Conservation (phyloP, 331 rosid species). For the Pyracantha coccinea region DNA sequence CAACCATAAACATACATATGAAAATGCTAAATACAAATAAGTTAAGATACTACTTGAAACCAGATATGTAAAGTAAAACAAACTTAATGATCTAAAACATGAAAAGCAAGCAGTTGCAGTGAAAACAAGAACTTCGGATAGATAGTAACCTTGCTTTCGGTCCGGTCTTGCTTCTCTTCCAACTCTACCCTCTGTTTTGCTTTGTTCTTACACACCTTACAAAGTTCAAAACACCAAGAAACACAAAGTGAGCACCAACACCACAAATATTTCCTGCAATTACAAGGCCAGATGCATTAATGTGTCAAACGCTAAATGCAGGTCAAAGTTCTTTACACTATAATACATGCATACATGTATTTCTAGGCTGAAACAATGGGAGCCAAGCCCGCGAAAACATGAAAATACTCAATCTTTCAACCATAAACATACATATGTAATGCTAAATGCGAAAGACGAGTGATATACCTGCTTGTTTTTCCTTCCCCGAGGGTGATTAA, state of each 20-base stretch:
- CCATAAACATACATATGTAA: not conserved
- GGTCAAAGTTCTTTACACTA: not conserved
- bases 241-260: slow-evolving; percentile 9
- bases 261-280: not conserved
- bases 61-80: no score
- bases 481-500: slow-evolving; percentile 73
- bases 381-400: not conserved
- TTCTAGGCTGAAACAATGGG: not conserved
- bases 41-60: no score
- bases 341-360: not conserved
- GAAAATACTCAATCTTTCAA: not conserved
- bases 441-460: not conserved
- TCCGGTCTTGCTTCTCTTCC: no score
- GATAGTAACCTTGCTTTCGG: no score
- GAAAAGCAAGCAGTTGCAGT: no score
- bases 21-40: no score
- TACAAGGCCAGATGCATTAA: not conserved
- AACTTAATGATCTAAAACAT: no score
- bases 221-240: not conserved
- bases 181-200: no score
- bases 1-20: no score
- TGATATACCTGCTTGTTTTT: slow-evolving; percentile 42
- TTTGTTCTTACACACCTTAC: no score
- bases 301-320: not conserved
- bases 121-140: no score